These are phyloP conservation scores for Aquilaria sinensis DNA, from an alignment of 345 rosid species.

Conservation along the genomic window DNA sequence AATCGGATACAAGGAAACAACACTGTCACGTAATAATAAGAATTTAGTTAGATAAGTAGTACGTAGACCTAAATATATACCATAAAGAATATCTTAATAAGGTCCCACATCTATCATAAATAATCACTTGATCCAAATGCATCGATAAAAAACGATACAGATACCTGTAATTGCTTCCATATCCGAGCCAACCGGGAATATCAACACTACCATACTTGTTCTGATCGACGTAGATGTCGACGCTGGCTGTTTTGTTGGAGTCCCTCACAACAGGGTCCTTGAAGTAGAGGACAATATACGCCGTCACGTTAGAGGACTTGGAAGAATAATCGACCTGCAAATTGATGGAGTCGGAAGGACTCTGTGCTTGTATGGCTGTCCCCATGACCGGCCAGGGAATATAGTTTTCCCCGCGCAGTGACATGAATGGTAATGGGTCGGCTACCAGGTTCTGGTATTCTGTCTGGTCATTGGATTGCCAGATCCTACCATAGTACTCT, in stretches of 20 bases:
- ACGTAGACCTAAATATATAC: too few relatives aligned
- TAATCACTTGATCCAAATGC: not conserved
- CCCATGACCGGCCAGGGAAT: not conserved
- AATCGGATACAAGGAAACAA: conserved; percentile 1
- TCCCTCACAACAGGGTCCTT: not conserved
- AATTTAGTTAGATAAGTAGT: not conserved
- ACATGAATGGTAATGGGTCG: not conserved
- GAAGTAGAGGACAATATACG: conserved; percentile 19
- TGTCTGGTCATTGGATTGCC: conserved; percentile 5
- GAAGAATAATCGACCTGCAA: conserved; percentile 4
- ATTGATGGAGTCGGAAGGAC: too few relatives aligned
- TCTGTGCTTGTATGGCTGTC: too few relatives aligned
- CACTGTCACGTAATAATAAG: not conserved
- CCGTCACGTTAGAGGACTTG: not conserved
- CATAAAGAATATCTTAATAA: not conserved
- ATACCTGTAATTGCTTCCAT: too few relatives aligned
- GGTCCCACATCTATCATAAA: not conserved
- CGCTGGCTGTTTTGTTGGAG: conserved; percentile 3
- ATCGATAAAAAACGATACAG: too few relatives aligned
- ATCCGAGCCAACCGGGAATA: too few relatives aligned
- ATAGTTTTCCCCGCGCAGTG: not conserved
- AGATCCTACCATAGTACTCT: too few relatives aligned
- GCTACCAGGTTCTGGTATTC: conserved; percentile 14
- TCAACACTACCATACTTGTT: too few relatives aligned
- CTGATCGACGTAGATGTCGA: conserved; percentile 10